Base-by-base conservation (phyloP, 2,329 filamentous ascomycete genomes). In the Bipolaris bicolor region DNA sequence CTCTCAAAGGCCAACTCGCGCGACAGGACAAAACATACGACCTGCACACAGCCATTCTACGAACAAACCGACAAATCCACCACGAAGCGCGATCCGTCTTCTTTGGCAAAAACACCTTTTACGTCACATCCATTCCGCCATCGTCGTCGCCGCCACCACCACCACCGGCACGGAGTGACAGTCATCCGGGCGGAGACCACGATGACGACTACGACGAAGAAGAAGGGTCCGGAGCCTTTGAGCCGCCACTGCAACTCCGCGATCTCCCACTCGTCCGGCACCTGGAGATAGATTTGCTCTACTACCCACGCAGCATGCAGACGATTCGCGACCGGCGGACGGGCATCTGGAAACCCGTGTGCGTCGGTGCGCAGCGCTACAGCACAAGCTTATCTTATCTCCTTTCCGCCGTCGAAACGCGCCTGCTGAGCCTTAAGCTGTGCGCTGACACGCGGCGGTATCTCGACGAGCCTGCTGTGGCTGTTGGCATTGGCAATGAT, bases 61-160 rank as follows among this genome's bases (percentile, higher is more conserved):
- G 74, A 15, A 67, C 66, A 20, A 78, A 72, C 63, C 75, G 72
- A 47, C 72, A 75, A 31, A 71, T 80, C 56, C 68, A 79, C 66
- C 69, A 72, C 29, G 79, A 81, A 68, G 77, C 78, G 1, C 70
- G 73, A 24, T 67, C 67, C 24, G 68, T 78, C 22, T 77, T 81
- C 55, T 79, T 78, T 59, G 70, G 70, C 54, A 76, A 75, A 55
- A 80, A 80, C 60, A 70, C 65, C 9, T 78, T 81, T 61, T 59
- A 61, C 39, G 55, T 75, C 44, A 67, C 63, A 22, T 66, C 64
- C 4, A 26, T 62, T 7, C 58, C 61, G 1, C 54, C 61, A 7
- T 49, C 39, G 3, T 15, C 49, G 5, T 41, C 41, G 11, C 29
- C 29, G 29, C 29, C 26, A 29, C 58, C 61, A 2, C 1, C 29